These are phyloP conservation scores for Trametes pubescens DNA, from an alignment of 1,284 basidiomycete genomes.

Conservation along the genomic window DNA sequence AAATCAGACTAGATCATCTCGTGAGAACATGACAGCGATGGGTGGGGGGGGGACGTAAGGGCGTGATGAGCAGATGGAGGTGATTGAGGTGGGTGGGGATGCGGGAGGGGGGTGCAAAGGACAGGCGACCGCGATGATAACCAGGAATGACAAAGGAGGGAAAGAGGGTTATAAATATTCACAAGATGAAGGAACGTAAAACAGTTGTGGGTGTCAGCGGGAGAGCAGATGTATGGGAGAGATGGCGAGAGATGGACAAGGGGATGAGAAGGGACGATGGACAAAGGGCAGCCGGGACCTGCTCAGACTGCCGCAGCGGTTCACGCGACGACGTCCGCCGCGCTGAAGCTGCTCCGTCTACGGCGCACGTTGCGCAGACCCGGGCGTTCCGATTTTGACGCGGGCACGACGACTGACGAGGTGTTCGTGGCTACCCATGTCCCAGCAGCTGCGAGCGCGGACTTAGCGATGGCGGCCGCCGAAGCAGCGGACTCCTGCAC, in stretches of 20 bases:
- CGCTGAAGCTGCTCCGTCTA: constrained; percentile 83
- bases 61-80: not conserved
- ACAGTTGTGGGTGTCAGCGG: constrained; percentile 2
- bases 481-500: constrained; percentile 59
- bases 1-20: constrained; percentile 27
- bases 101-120: constrained; percentile 4
- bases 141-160: constrained; percentile 16
- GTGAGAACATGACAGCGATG: constrained; percentile 29
- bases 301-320: constrained; percentile 17
- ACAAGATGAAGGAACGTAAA: constrained; percentile 29
- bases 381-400: constrained; percentile 73
- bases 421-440: constrained; percentile 80
- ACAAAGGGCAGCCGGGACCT: constrained; percentile 14
- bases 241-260: not conserved
- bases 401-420: constrained; percentile 71
- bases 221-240: not conserved
- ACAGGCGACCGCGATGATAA: constrained; percentile 16
- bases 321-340: constrained; percentile 80
- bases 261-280: not conserved
- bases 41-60: constrained; percentile 12
- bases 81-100: constrained; percentile 3
- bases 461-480: constrained; percentile 39
- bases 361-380: constrained; percentile 73
- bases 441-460: constrained; percentile 50
- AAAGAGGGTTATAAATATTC: constrained; percentile 36